A percentile compares a stretch with the other conserved stretches of the same genome.
Evolutionary conservation across 2,329 filamentous ascomycete genomes (phyloP).

Genomic region (Didymella keratinophila): DNA sequence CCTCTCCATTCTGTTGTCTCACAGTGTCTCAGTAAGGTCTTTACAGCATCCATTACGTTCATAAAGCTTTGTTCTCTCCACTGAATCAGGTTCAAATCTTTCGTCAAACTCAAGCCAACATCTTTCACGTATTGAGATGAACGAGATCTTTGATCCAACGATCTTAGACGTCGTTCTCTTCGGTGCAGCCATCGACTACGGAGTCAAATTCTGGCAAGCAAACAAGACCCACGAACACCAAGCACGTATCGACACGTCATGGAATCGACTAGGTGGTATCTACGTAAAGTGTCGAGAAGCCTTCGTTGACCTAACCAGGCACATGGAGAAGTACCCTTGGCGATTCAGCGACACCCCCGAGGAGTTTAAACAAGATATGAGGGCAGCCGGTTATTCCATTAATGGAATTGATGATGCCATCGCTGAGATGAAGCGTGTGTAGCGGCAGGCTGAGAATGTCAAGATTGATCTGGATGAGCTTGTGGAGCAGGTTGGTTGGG

Average conservation of each 20-base stretch:
- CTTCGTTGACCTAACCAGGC: not conserved
- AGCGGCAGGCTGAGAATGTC: not conserved
- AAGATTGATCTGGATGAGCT: not conserved
- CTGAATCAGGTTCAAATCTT: too few species aligned
- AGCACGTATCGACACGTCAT: not conserved
- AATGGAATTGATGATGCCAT: not conserved
- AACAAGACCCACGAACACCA: not conserved
- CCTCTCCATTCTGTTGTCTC: not conserved
- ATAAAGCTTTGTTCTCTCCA: not conserved
- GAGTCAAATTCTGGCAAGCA: not conserved
- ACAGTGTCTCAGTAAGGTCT: not conserved
- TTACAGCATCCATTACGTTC: not conserved
- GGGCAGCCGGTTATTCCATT: not conserved
- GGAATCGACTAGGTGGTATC: not conserved
- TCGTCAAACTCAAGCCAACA: not conserved
- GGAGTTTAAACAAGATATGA: not conserved
- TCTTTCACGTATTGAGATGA: not conserved
- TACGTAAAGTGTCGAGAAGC: not conserved
- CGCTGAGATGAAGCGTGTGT: not conserved
- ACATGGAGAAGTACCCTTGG: not conserved
- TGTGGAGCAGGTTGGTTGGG: not conserved
- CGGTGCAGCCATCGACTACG: not conserved
- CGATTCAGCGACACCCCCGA: not conserved
- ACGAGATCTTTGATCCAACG: not conserved
- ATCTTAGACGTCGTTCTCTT: not conserved